Base-by-base conservation (phyloP, 257 asterid species). In the Lycium barbarum region DNA sequence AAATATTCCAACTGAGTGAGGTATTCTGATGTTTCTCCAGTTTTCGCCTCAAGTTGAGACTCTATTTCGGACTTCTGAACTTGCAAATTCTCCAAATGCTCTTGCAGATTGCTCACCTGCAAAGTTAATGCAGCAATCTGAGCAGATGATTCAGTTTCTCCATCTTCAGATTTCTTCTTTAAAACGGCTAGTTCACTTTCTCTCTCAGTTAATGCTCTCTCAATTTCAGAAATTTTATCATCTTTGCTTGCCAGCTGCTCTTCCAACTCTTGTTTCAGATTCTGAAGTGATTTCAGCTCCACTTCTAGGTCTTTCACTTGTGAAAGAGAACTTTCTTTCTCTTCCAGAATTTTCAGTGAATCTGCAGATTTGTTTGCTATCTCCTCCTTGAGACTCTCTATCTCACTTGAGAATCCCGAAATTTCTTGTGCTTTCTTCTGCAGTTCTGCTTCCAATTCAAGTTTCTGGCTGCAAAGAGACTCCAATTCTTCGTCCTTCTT, bases 331-430 rank as follows among this genome's bases (percentile, higher is more conserved):
- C 82, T 84, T 66, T 87, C 91, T 81, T 90, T 92, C 80, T 91
- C 93, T 85, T 91, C 92, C 1, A 85, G 20, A 85, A 18, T 87
- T 63, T 33, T 83, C 81, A 59, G 84, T 13, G 84, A 85, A 83
- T 91, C 94, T 4, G 87, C 88, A 76, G 47, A 86, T 71, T 85
- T 90, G 85, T 79, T 87, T 62, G 85, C 91, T 81, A 91, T 81
- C 86, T 92, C 95, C 88, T 86, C 88, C 84, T 88, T 89, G 83
- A 91, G 85, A 84, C 79, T 88, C 82, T 88, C 97, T 20, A 91
- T 85, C 86, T 89, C 93, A 86, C 78, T 83, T 47, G 86, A 70
- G 71, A 84, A 81, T 83, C 87, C 91, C 47, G 91, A 88, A 55
- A 88, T 82, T 90, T 92, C 95, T 82, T 85, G 85, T n/a, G 78